Conservation (phyloP, 2,329 filamentous ascomycete species). For the Penicillium paneum region DNA sequence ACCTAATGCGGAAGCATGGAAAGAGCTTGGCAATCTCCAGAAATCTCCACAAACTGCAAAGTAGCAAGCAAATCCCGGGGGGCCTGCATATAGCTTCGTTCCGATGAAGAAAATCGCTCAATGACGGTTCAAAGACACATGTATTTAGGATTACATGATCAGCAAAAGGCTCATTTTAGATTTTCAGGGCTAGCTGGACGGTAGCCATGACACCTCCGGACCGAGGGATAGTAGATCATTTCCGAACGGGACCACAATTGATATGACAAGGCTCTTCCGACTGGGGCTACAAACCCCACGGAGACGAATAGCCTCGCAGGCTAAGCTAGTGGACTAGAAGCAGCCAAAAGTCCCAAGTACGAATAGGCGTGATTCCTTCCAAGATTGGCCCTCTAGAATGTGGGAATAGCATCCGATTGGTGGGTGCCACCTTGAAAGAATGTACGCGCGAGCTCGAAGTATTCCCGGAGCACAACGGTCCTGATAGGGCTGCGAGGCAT, state of each 20-base stretch:
- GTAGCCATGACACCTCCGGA: neutral
- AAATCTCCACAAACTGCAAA: neutral
- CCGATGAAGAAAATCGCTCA: neutral
- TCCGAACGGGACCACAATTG: neutral
- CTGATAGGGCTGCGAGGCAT: neutral
- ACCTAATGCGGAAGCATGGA: slow-evolving; percentile 18
- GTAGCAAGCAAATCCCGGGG: neutral
- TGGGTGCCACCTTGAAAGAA: neutral
- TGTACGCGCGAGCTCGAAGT: neutral
- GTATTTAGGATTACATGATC: neutral
- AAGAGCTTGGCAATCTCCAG: neutral
- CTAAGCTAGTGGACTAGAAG: neutral
- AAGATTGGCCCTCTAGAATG: slow-evolving; percentile 2
- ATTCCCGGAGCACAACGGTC: neutral
- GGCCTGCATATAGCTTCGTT: neutral
- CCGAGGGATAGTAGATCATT: neutral
- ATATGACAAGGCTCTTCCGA: neutral
- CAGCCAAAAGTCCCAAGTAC: neutral
- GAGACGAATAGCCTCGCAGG: neutral
- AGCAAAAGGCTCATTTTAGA: neutral
- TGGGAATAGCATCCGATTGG: slow-evolving; percentile 1
- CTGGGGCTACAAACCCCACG: neutral
- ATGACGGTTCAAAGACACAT: neutral
- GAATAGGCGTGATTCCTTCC: neutral
- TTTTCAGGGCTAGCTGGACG: neutral